Conservation (phyloP, 805 yeast genomes). For the Dipodascus albidus region DNA sequence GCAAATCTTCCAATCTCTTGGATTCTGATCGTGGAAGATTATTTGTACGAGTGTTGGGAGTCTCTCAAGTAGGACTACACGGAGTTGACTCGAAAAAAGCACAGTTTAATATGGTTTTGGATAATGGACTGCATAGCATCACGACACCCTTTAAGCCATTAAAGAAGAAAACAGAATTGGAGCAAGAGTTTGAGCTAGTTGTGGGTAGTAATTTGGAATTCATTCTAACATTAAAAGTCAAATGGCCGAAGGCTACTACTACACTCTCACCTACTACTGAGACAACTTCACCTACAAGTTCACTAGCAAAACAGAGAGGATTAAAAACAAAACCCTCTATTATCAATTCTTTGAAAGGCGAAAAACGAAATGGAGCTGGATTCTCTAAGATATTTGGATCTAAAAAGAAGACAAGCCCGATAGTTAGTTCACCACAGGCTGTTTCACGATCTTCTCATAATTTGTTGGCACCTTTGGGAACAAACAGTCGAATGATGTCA, state of each 20-base stretch:
- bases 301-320: neutral
- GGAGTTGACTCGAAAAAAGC: constrained; percentile 33
- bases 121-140: constrained; percentile 64
- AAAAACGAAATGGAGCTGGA: constrained; percentile 7
- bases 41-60: constrained; percentile 34
- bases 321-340: neutral
- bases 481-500: neutral
- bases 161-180: constrained; percentile 27
- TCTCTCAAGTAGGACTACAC: constrained; percentile 33
- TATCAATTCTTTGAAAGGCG: neutral
- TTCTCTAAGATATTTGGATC: constrained; percentile 2
- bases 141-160: constrained; percentile 40
- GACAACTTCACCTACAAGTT: neutral
- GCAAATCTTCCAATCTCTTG: constrained; percentile 19
- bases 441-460: neutral
- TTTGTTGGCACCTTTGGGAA: neutral
- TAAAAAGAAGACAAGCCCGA: neutral
- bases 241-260: constrained; percentile 13
- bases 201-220: constrained; percentile 43
- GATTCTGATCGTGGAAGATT: constrained; percentile 30
- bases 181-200: constrained; percentile 65
- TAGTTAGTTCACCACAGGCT: constrained; percentile 3
- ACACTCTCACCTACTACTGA: neutral
- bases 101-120: constrained; percentile 34
- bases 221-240: constrained; percentile 56